Evolutionary conservation across 2,329 filamentous ascomycete species (phyloP).

Genomic region (Chaetomiaceae sp.): DNA sequence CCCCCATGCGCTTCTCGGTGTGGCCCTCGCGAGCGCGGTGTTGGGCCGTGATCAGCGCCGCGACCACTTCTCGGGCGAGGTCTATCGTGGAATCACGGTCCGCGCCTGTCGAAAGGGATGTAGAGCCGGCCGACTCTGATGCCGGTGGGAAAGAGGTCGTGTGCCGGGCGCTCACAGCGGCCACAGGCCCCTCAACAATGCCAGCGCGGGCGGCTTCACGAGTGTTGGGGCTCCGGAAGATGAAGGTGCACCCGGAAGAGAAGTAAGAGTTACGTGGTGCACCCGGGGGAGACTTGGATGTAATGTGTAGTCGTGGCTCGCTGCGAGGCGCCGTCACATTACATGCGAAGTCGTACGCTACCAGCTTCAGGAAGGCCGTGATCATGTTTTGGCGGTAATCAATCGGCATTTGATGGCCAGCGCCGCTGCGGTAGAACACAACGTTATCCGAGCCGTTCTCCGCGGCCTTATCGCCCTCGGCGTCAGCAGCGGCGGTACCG

Average conservation of each 20-base stretch:
- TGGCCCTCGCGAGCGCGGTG: slow-evolving; percentile 57
- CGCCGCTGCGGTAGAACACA: slow-evolving; percentile 42
- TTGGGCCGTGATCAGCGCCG: slow-evolving; percentile 59
- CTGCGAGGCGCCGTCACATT: slow-evolving; percentile 52
- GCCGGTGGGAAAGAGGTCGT: slow-evolving; percentile 45
- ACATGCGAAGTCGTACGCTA: slow-evolving; percentile 63
- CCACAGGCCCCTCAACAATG: slow-evolving; percentile 58
- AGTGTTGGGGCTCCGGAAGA: slow-evolving; percentile 57
- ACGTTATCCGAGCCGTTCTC: slow-evolving; percentile 15
- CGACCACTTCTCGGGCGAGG: slow-evolving; percentile 56
- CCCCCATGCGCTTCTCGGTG: slow-evolving; percentile 52
- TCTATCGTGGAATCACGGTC: slow-evolving; percentile 54
- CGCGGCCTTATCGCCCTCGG: slow-evolving; percentile 11
- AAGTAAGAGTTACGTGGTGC: slow-evolving; percentile 49
- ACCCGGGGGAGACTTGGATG: slow-evolving; percentile 31
- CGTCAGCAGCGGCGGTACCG: not conserved
- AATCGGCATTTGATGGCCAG: slow-evolving; percentile 53
- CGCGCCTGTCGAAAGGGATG: slow-evolving; percentile 23
- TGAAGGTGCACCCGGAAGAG: slow-evolving; percentile 54
- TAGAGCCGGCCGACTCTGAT: not conserved
- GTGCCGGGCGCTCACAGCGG: slow-evolving; percentile 55
- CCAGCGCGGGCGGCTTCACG: slow-evolving; percentile 57
- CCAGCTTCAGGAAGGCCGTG: slow-evolving; percentile 58
- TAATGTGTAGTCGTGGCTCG: slow-evolving; percentile 57
- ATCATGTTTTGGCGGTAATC: slow-evolving; percentile 56